Percentiles rank a stretch among this genome's conserved stretches.
Conservation (phyloP, 139 green algal genomes). For the Asterochloris erici region DNA sequence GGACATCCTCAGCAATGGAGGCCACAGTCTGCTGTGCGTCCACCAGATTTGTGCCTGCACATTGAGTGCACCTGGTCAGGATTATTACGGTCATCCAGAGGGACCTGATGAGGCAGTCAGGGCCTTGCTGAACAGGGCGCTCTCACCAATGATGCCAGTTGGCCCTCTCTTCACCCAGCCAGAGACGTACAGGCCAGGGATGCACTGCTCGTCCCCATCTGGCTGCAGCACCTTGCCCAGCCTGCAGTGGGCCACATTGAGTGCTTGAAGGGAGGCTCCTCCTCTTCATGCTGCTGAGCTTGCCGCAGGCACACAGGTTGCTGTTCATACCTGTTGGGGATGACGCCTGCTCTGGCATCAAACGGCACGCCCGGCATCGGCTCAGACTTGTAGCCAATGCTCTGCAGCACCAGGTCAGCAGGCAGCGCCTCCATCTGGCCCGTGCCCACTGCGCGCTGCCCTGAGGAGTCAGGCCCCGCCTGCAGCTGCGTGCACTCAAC, state of each 20-base stretch:
- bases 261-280: not conserved
- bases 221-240: constrained; percentile 53
- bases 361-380: constrained; percentile 73
- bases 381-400: constrained; percentile 76
- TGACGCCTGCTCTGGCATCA: constrained; percentile 48
- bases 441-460: constrained; percentile 52
- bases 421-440: constrained; percentile 53
- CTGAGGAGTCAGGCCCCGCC: not conserved
- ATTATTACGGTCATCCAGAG: not conserved
- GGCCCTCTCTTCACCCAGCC: constrained; percentile 89
- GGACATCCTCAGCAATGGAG: constrained; percentile 48
- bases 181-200: constrained; percentile 74
- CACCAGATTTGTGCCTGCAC: constrained; percentile 72
- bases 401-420: constrained; percentile 69
- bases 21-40: constrained; percentile 79
- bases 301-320: too few relatives aligned
- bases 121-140: too few relatives aligned
- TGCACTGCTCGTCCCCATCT: not conserved
- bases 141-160: constrained; percentile 79
- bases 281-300: too few relatives aligned
- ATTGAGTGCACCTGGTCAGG: not conserved
- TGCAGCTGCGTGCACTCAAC: constrained; percentile 46
- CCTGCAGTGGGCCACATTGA: constrained; percentile 13
- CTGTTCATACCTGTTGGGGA: constrained; percentile 57
- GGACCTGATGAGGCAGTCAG: not conserved